A percentile compares a stretch with the other conserved stretches of the same genome.
Conservation (phyloP, 441 rosid genomes). For the Gossypium gossypioides region DNA sequence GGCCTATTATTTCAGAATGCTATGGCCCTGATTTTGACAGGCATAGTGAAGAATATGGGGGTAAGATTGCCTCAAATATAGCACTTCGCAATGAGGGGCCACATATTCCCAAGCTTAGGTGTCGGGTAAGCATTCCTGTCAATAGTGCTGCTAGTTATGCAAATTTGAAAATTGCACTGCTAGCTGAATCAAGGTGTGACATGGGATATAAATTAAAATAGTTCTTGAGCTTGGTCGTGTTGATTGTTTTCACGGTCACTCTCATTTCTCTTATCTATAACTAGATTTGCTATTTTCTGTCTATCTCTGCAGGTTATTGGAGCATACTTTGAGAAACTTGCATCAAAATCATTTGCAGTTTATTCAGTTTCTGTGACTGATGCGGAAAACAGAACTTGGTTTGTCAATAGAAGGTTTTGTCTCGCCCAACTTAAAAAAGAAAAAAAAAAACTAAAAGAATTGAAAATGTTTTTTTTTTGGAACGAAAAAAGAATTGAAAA, state of each 20-base stretch:
- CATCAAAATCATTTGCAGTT: constrained; percentile 92
- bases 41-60: constrained; percentile 26
- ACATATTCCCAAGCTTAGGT: constrained; percentile 51
- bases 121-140: constrained; percentile 50
- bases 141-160: background rate
- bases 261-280: background rate
- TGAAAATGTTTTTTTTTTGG: background rate
- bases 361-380: constrained; percentile 92
- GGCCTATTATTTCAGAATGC: constrained; percentile 46
- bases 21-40: constrained; percentile 46
- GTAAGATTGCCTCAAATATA: constrained; percentile 30
- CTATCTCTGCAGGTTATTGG: constrained; percentile 60
- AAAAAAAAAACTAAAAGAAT: no score
- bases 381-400: constrained; percentile 70
- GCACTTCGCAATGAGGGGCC: constrained; percentile 36
- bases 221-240: constrained; percentile 11
- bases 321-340: constrained; percentile 86
- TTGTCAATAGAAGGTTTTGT: constrained; percentile 87
- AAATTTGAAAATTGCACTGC: constrained; percentile 1
- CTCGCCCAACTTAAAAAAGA: constrained; percentile 16
- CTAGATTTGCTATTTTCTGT: background rate
- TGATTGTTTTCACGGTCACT: background rate
- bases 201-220: constrained; percentile 7
- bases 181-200: constrained; percentile 4
- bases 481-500: background rate